Evolutionary conservation across 306 rosid genomes (phyloP), one percentile per base, ranked within the genome.

Genomic region (Quercus engelmannii): DNA sequence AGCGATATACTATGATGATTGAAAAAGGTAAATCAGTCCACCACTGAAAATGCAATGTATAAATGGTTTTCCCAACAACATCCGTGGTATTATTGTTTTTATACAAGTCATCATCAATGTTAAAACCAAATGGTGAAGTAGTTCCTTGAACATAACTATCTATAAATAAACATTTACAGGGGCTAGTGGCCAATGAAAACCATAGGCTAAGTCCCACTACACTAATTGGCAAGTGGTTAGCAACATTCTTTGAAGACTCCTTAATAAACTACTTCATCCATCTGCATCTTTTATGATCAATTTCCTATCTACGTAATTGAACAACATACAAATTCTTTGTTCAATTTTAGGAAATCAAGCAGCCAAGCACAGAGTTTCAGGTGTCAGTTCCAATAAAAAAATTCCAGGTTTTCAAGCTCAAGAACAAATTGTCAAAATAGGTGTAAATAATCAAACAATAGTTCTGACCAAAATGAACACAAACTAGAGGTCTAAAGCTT

Each of bases 91-190:
- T 38, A 7, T 1, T 38, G 3, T 7, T 38, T 80, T 87, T 86
- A 55, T 76, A 84, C 69, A 90, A 73, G 78, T 90, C 94, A 52
- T 85, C 83, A 20, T 87, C 64, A 33, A 88, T 69, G 58, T 64
- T 81, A 3, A 82, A 54, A 43, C 89, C 87, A 25, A 84, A 75
- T 15, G 4, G 11, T 35, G 72, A 35, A 35, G 25, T 14, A 35
- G 49, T 67, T 67, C 51, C 35, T 5, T 31, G 11, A 18, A 18
- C 28, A 17, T 15, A 5, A 6, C 35, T 33, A 19, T 33, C 38
- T 23, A 19, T n/a, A 33, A 67, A 3, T 18, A 67, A 31, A 18
- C n/a, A 18, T 33, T 9, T 6, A 67, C 2, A 67, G 0, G 19
- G 38, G n/a, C 52, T 7, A 67, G 1, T 38, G 46, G 11, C 46